Evolutionary conservation across 2,329 filamentous ascomycete genomes (phyloP).

Genomic region (Penicillium sp.): DNA sequence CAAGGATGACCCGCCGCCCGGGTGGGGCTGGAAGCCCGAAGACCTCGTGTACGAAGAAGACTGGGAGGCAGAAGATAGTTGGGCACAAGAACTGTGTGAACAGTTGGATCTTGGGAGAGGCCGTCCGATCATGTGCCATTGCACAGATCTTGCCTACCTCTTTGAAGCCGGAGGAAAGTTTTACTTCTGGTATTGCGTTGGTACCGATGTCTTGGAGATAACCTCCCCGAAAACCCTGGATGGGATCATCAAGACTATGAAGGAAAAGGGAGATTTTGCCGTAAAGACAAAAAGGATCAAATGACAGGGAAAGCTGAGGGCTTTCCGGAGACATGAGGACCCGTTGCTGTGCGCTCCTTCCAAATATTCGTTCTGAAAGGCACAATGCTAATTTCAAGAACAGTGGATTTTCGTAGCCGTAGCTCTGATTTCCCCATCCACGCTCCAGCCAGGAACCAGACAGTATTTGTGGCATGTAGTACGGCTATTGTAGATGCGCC

Average conservation of each 20-base stretch:
- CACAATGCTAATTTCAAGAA: too few species aligned
- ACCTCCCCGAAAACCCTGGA: constrained; percentile 6
- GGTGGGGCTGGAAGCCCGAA: not conserved
- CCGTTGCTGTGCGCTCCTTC: not conserved
- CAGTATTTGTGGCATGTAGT: not conserved
- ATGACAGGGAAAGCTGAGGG: not conserved
- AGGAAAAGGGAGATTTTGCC: constrained; percentile 5
- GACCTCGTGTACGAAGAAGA: constrained; percentile 8
- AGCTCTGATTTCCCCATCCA: not conserved
- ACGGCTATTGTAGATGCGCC: constrained; percentile 2
- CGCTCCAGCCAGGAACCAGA: not conserved
- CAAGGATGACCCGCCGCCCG: not conserved
- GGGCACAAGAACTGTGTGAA: constrained; percentile 1
- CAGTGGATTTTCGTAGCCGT: too few species aligned
- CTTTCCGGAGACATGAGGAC: not conserved
- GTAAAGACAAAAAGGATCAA: constrained; percentile 1
- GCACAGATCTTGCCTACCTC: constrained; percentile 4
- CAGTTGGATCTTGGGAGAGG: constrained; percentile 8
- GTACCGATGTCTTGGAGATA: constrained; percentile 8
- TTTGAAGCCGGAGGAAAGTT: constrained; percentile 10
- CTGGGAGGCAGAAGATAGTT: constrained; percentile 10
- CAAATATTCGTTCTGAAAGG: too few species aligned
- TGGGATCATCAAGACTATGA: constrained; percentile 10
- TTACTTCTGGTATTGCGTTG: constrained; percentile 11
- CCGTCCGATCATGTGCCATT: constrained; percentile 9